Conservation (phyloP, 2,329 filamentous ascomycete genomes). For the Exophiala xenobiotica region DNA sequence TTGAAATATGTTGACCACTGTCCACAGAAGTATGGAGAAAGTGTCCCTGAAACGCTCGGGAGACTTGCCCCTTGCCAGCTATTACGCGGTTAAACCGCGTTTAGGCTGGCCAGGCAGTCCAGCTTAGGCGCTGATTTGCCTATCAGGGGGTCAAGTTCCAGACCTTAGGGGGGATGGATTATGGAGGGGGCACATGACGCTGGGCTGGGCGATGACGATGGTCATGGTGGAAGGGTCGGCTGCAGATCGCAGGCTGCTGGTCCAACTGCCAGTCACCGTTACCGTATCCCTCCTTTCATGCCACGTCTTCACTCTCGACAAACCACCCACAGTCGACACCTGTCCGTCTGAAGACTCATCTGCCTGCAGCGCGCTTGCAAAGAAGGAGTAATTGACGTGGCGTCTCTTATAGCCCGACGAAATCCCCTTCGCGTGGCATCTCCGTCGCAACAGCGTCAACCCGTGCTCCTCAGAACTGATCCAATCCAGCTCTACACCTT, state of each 20-base stretch:
- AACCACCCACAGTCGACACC: constrained; percentile 14
- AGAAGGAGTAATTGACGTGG: constrained; percentile 1
- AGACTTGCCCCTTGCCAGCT: too few relatives aligned
- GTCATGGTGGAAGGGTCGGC: not conserved
- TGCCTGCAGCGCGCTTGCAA: constrained; percentile 3
- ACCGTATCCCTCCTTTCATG: constrained; percentile 6
- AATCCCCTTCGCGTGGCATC: constrained; percentile 13
- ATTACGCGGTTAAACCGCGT: too few relatives aligned
- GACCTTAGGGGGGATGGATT: too few relatives aligned
- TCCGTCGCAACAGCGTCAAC: constrained; percentile 10
- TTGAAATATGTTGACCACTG: too few relatives aligned
- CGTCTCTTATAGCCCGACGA: constrained; percentile 11
- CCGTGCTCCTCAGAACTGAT: too few relatives aligned
- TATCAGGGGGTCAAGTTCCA: too few relatives aligned
- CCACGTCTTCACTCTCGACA: constrained; percentile 11
- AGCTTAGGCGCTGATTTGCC: too few relatives aligned
- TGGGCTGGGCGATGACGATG: too few relatives aligned
- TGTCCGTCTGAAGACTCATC: constrained; percentile 14
- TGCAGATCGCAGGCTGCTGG: not conserved
- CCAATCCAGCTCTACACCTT: not conserved
- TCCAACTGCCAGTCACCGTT: not conserved
- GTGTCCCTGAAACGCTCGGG: too few relatives aligned
- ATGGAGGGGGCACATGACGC: too few relatives aligned
- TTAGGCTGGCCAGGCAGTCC: too few relatives aligned
- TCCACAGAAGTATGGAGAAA: too few relatives aligned